A percentile compares a stretch with the other conserved stretches of the same genome.
These are phyloP conservation scores for Hanseniaspora mollemarum DNA, from an alignment of 805 yeast genomes.

Conservation along the genomic window DNA sequence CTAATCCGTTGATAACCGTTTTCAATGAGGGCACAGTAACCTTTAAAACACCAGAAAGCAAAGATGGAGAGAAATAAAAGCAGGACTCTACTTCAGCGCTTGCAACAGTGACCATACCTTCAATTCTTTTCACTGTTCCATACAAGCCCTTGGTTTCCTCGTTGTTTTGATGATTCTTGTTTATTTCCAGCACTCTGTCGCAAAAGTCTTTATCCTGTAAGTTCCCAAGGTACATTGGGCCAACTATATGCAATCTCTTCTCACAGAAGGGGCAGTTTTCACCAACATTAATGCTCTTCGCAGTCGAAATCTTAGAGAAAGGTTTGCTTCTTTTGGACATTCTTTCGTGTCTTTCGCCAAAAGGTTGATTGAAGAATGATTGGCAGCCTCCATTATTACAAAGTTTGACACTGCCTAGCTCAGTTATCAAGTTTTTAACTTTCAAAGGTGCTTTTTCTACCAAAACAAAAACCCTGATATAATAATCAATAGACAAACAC, in stretches of 20 bases:
- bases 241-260: slow-evolving; percentile 63
- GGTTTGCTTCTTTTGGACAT: slow-evolving; percentile 31
- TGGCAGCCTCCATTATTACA: slow-evolving; percentile 71
- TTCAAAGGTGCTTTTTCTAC: slow-evolving; percentile 67
- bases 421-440: slow-evolving; percentile 68
- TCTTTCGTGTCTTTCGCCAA: slow-evolving; percentile 51
- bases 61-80: slow-evolving; percentile 75
- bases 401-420: slow-evolving; percentile 64
- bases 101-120: slow-evolving; percentile 88
- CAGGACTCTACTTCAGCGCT: slow-evolving; percentile 57
- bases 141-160: slow-evolving; percentile 35
- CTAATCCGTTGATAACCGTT: slow-evolving; percentile 62
- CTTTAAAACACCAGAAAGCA: slow-evolving; percentile 61
- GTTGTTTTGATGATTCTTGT: slow-evolving; percentile 37
- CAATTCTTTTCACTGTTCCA: slow-evolving; percentile 71
- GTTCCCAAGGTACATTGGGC: slow-evolving; percentile 91
- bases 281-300: slow-evolving; percentile 53
- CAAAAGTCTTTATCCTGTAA: slow-evolving; percentile 64
- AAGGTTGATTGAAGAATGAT: slow-evolving; percentile 52
- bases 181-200: slow-evolving; percentile 46
- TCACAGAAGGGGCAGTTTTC: slow-evolving; percentile 61
- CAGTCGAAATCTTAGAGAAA: slow-evolving; percentile 46
- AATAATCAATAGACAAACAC: slow-evolving; percentile 80
- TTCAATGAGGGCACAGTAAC: slow-evolving; percentile 75
- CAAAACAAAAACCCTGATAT: slow-evolving; percentile 72